Conservation (phyloP, 2,329 filamentous ascomycete genomes). For the Elsinoe fawcettii region DNA sequence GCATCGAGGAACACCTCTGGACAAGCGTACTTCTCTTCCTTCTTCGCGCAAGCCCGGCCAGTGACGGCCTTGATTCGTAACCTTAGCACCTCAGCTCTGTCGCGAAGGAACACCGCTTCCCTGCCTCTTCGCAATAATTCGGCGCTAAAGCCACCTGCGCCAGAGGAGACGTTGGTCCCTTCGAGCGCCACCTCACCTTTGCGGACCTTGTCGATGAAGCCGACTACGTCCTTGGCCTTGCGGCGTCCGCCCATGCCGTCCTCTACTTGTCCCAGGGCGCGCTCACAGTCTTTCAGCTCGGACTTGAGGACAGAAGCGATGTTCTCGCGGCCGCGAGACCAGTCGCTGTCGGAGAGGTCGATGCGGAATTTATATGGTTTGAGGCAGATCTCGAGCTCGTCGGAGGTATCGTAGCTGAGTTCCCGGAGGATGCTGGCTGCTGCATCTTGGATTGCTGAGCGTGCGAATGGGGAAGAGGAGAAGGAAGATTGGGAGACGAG, state of each 20-base stretch:
- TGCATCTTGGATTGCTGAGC: constrained; percentile 85
- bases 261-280: constrained; percentile 68
- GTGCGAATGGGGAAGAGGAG: constrained; percentile 80
- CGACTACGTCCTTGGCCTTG: constrained; percentile 82
- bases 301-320: constrained; percentile 73
- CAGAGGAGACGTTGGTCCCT: constrained; percentile 65
- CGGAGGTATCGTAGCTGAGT: constrained; percentile 90
- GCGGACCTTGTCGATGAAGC: constrained; percentile 81
- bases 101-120: constrained; percentile 87
- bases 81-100: constrained; percentile 81
- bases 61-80: constrained; percentile 84
- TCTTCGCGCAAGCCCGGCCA: constrained; percentile 75
- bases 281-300: constrained; percentile 77
- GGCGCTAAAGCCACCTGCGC: constrained; percentile 88
- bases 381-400: constrained; percentile 97
- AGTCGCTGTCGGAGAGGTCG: constrained; percentile 85
- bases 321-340: constrained; percentile 77
- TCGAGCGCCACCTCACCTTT: constrained; percentile 80
- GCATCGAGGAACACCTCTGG: constrained; percentile 97
- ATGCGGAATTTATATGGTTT: constrained; percentile 99
- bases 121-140: constrained; percentile 77
- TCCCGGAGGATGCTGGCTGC: constrained; percentile 86
- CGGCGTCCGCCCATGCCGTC: constrained; percentile 68
- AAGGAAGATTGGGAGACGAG: constrained; percentile 79
- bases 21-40: constrained; percentile 91